phyloP scores from a whole-genome alignment of 2,329 filamentous ascomycete genomes.

The Lojkania enalia region DNA sequence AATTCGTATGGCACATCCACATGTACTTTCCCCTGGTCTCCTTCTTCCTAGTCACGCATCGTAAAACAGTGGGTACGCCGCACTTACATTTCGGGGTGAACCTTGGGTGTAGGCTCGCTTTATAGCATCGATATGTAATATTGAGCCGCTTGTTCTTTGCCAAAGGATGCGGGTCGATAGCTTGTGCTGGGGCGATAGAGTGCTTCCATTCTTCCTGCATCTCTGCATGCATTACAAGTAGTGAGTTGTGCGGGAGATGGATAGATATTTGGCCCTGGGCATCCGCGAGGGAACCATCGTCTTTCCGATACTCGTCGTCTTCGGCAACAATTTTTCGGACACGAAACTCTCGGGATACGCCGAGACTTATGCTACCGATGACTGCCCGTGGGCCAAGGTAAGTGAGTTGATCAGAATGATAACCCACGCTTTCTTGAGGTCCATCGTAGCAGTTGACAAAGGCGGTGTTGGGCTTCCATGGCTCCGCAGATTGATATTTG shows the following conservation, averaged over 20 bases:
- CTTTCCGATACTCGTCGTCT: constrained; percentile 52
- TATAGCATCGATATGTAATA: constrained; percentile 90
- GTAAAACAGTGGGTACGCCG: constrained; percentile 66
- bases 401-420: constrained; percentile 89
- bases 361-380: constrained; percentile 87
- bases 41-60: constrained; percentile 78
- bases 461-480: constrained; percentile 85
- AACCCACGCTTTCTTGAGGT: constrained; percentile 80
- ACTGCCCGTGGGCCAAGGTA: constrained; percentile 87
- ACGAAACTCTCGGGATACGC: constrained; percentile 91
- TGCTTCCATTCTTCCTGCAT: constrained; percentile 99
- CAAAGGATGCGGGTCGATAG: constrained; percentile 83
- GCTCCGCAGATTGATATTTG: constrained; percentile 70
- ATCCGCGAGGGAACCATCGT: constrained; percentile 54
- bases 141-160: constrained; percentile 83
- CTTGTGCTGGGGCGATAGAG: constrained; percentile 71
- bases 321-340: constrained; percentile 73
- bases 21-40: constrained; percentile 81
- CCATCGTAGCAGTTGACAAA: constrained; percentile 95
- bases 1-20: constrained; percentile 88
- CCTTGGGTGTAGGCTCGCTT: constrained; percentile 72
- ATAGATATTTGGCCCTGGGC: constrained; percentile 86
- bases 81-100: constrained; percentile 80
- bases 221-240: constrained; percentile 94
- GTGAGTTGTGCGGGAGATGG: constrained; percentile 89